A percentile compares a stretch with the other conserved stretches of the same genome.
Evolutionary conservation across 345 rosid genomes (phyloP).

Genomic region (Camelina sativa): DNA sequence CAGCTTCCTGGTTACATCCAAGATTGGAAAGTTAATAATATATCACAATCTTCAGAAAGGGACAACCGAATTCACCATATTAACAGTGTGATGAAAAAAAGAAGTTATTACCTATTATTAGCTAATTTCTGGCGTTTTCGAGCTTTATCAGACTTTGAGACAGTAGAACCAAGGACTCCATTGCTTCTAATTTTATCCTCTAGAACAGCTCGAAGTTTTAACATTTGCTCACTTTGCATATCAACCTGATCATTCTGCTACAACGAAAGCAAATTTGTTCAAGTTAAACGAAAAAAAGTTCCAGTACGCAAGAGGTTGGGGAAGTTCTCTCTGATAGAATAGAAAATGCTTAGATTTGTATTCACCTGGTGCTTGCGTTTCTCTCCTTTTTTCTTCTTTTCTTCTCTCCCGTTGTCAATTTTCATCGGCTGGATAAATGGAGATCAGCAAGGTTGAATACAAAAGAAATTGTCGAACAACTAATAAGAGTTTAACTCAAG

Average conservation of each 20-base stretch:
- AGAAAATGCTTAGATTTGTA: slow-evolving; percentile 12
- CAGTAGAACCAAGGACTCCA: slow-evolving; percentile 52
- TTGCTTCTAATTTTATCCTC: slow-evolving; percentile 79
- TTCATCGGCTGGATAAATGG: slow-evolving; percentile 34
- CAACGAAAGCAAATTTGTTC: slow-evolving; percentile 1
- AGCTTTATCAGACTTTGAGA: slow-evolving; percentile 54
- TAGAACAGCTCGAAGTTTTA: slow-evolving; percentile 81
- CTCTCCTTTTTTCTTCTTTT: slow-evolving; percentile 44
- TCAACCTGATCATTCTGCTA: slow-evolving; percentile 68
- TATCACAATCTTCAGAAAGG: slow-evolving; percentile 28
- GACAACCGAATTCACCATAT: slow-evolving; percentile 20
- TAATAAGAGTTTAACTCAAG: slow-evolving; percentile 1
- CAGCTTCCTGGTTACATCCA: slow-evolving; percentile 59
- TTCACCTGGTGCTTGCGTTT: slow-evolving; percentile 62
- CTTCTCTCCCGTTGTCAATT: slow-evolving; percentile 30
- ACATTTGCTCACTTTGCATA: slow-evolving; percentile 79
- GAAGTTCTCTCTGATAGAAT: not conserved
- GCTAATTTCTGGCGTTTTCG: slow-evolving; percentile 58
- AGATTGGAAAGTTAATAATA: slow-evolving; percentile 20
- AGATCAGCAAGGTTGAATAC: slow-evolving; percentile 2
- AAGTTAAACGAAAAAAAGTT: not conserved
- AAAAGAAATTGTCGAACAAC: slow-evolving; percentile 27
- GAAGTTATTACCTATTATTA: slow-evolving; percentile 63
- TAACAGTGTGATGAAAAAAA: not conserved
- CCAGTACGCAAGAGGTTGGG: not conserved